Evolutionary conservation across 331 rosid genomes (phyloP).

Genomic region (Quercus tomentella): DNA sequence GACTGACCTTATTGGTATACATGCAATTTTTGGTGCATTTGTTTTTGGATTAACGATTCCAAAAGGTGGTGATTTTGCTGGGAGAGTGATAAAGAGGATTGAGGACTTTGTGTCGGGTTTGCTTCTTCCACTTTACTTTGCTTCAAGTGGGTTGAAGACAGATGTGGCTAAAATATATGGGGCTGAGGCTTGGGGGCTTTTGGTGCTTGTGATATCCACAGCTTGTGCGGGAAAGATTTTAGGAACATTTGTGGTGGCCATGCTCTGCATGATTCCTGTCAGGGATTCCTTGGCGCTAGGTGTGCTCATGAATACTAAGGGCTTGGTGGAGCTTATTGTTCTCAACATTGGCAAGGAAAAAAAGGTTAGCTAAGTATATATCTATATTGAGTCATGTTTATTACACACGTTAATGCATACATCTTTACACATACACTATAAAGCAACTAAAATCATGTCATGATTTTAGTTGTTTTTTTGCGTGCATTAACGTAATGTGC

Average conservation of each 20-base stretch:
- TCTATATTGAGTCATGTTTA: too few relatives aligned
- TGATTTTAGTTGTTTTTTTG: too few relatives aligned
- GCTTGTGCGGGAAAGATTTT: slow-evolving; percentile 45
- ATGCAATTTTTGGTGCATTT: slow-evolving; percentile 50
- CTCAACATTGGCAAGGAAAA: slow-evolving; percentile 57
- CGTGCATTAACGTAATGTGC: too few relatives aligned
- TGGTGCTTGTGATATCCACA: slow-evolving; percentile 23
- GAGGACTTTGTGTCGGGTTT: slow-evolving; percentile 46
- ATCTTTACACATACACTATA: too few relatives aligned
- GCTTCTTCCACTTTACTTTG: slow-evolving; percentile 54
- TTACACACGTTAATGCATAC: too few relatives aligned
- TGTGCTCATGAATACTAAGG: slow-evolving; percentile 57
- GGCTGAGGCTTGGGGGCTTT: slow-evolving; percentile 36
- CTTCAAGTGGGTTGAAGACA: slow-evolving; percentile 52
- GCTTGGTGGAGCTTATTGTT: slow-evolving; percentile 61
- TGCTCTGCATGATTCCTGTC: slow-evolving; percentile 33
- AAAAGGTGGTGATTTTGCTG: slow-evolving; percentile 36
- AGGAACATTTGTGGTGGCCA: slow-evolving; percentile 41
- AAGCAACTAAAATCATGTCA: too few relatives aligned
- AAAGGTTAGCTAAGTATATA: slow-evolving; percentile 21
- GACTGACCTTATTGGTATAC: slow-evolving; percentile 49
- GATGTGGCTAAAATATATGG: slow-evolving; percentile 30
- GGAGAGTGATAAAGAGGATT: slow-evolving; percentile 26
- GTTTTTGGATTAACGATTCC: slow-evolving; percentile 48
- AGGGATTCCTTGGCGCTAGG: slow-evolving; percentile 53